Evolutionary conservation across 1,139 yeast species (phyloP).

Genomic region (Geotrichum phurueaensis): DNA sequence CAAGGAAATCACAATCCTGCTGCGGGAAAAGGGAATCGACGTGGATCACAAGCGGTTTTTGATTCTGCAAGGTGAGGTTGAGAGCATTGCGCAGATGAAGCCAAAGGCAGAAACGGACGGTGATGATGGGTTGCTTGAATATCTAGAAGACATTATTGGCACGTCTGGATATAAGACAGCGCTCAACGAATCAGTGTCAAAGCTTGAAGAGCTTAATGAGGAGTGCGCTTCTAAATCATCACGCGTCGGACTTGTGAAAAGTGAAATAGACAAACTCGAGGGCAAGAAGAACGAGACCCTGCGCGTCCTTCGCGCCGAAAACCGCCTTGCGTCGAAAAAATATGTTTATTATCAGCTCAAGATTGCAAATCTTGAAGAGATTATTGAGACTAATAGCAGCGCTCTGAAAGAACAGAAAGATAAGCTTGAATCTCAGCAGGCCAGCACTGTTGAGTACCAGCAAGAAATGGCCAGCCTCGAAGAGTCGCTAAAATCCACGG

Average conservation of each 20-base stretch:
- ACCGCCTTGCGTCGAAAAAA: slow-evolving; percentile 48
- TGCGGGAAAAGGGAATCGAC: slow-evolving; percentile 82
- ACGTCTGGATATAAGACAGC: slow-evolving; percentile 75
- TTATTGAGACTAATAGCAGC: slow-evolving; percentile 23
- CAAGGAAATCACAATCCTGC: slow-evolving; percentile 34
- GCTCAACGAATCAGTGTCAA: slow-evolving; percentile 58
- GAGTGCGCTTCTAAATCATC: slow-evolving; percentile 74
- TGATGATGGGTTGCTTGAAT: slow-evolving; percentile 91
- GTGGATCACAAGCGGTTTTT: slow-evolving; percentile 90
- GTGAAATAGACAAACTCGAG: slow-evolving; percentile 67
- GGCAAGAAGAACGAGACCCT: slow-evolving; percentile 65
- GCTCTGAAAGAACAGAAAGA: slow-evolving; percentile 36
- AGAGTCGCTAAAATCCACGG: slow-evolving; percentile 39
- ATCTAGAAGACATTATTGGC: slow-evolving; percentile 93
- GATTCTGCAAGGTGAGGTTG: slow-evolving; percentile 96
- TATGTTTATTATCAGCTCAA: slow-evolving; percentile 52
- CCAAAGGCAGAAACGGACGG: slow-evolving; percentile 89
- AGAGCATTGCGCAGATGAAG: slow-evolving; percentile 96
- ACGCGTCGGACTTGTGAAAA: slow-evolving; percentile 72
- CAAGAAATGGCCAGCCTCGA: slow-evolving; percentile 38
- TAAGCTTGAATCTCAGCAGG: slow-evolving; percentile 44
- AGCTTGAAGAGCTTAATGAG: slow-evolving; percentile 68
- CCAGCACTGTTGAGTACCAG: slow-evolving; percentile 41
- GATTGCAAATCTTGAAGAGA: background rate
- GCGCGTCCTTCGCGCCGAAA: slow-evolving; percentile 59